Percentiles rank a stretch among this genome's conserved stretches.
These are phyloP conservation scores for Coix lacrymajobi DNA, from an alignment of 176 grass and related monocot species.

Conservation along the genomic window DNA sequence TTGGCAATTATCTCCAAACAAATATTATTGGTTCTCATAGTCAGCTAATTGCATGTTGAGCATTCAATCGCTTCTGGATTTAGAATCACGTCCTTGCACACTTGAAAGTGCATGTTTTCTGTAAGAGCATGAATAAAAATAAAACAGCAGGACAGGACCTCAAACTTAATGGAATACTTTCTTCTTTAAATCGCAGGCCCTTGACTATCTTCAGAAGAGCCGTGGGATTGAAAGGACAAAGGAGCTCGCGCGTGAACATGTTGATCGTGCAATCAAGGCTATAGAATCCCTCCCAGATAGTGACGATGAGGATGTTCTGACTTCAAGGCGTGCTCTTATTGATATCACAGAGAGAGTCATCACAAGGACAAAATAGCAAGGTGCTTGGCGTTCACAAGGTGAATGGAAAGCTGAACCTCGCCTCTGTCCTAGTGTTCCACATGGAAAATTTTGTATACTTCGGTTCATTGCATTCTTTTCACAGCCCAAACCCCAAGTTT, in stretches of 20 bases:
- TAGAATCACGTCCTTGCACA: not conserved
- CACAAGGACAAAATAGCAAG: slow-evolving; percentile 64
- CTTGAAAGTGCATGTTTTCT: not conserved
- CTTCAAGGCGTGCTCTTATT: slow-evolving; percentile 67
- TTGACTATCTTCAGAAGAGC: slow-evolving; percentile 69
- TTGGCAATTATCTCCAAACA: not conserved
- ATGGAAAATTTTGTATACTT: slow-evolving; percentile 36
- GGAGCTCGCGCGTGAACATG: slow-evolving; percentile 62
- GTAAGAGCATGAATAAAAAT: not conserved
- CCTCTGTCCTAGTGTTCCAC: slow-evolving; percentile 11
- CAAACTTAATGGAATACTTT: not conserved
- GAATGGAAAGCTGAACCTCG: slow-evolving; percentile 14
- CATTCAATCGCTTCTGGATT: not conserved
- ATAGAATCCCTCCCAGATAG: slow-evolving; percentile 75
- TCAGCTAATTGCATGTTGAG: not conserved
- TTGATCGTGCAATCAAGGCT: slow-evolving; percentile 55
- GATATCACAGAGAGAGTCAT: slow-evolving; percentile 72
- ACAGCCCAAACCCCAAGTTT: slow-evolving; percentile 19
- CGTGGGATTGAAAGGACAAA: slow-evolving; percentile 69
- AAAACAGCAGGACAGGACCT: not conserved
- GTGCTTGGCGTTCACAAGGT: not conserved
- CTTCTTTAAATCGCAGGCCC: slow-evolving; percentile 41
- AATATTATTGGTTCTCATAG: not conserved
- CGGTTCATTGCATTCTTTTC: slow-evolving; percentile 46
- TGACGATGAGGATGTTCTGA: slow-evolving; percentile 72